Base-by-base conservation (phyloP, 2,329 filamentous ascomycete species). In the Colletotrichum truncatum region DNA sequence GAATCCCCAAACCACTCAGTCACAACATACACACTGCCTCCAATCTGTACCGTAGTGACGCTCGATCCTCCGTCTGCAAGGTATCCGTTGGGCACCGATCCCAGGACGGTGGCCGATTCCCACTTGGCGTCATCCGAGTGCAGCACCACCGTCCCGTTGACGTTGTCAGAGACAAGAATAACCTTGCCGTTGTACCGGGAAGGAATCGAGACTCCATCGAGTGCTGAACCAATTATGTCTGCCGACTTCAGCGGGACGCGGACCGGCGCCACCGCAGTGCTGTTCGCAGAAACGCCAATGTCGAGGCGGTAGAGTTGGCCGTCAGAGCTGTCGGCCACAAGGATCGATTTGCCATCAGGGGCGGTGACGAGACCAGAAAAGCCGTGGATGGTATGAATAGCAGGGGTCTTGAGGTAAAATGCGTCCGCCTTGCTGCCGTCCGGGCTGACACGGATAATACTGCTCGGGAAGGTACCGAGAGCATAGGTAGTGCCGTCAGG, bases 401-500 rank as follows among this genome's bases (percentile, higher is more conserved):
- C 67, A 2, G 66, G 57, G 0, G 68, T 59, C 7, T 72, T 72
- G 2, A 76, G 67, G 66, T 78, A 79, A 77, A 77, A 81, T 0
- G 73, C 67, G 4, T 21, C 52, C 4, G 69, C 70, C 5, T 66
- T 61, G 4, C 67, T 66, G 2, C 77, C 77, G 52, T 75, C 68
- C 26, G 72, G 49, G 25, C 70, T 71, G 9, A 79, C 72, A 11
- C 74, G 73, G 46, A 80, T 65, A 14, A 81, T 72, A 6, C 75
- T 76, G 18, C 76, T 75, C 0, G 78, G 77, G 8, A 70, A 81
- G 0, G 76, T 79, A 39, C 80, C 78, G 1, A 81, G 68, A 6
- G 77, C 75, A 52, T 76, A 81, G 1, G 75, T 64, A 70, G 78
- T 77, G 8, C 78, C 77, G 2, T 66, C 66, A 1, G 53, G 39